phyloP scores from a whole-genome alignment of 78 protist genomes.

The Pelomyxa schiedti region DNA sequence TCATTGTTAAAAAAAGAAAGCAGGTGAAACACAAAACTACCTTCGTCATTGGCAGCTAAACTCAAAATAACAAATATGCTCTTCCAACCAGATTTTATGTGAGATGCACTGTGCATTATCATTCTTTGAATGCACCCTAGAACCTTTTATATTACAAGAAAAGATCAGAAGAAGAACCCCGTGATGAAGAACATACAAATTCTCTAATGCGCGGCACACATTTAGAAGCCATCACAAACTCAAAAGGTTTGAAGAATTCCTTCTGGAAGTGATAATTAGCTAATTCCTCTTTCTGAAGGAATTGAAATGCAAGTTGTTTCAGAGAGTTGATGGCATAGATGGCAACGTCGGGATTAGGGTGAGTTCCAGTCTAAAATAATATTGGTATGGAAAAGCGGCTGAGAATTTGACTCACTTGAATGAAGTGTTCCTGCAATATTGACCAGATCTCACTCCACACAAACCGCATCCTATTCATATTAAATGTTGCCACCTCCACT shows the following conservation, averaged over 20 bases:
- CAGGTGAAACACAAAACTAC: neutral
- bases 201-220: conserved; percentile 10
- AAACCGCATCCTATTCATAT: conserved; percentile 78
- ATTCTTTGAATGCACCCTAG: too few species aligned
- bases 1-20: neutral
- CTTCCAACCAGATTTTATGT: conserved; percentile 93
- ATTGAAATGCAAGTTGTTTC: conserved; percentile 88
- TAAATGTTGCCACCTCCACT: conserved; percentile 83
- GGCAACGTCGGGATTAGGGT: conserved; percentile 44
- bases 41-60: neutral
- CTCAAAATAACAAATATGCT: conserved; percentile 64
- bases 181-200: too few species aligned
- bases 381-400: neutral
- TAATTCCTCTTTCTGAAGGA: conserved; percentile 81
- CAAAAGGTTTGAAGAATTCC: conserved; percentile 91
- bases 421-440: conserved; percentile 60
- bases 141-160: too few species aligned
- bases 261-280: conserved; percentile 84
- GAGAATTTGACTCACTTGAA: conserved; percentile 1
- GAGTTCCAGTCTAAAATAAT: conserved; percentile 56
- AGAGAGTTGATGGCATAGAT: conserved; percentile 86
- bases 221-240: conserved; percentile 38
- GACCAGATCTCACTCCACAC: conserved; percentile 92
- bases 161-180: too few species aligned
- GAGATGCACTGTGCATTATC: too few species aligned